phyloP scores from a whole-genome alignment of 805 yeast species.

The Yarrowia osloensis region DNA sequence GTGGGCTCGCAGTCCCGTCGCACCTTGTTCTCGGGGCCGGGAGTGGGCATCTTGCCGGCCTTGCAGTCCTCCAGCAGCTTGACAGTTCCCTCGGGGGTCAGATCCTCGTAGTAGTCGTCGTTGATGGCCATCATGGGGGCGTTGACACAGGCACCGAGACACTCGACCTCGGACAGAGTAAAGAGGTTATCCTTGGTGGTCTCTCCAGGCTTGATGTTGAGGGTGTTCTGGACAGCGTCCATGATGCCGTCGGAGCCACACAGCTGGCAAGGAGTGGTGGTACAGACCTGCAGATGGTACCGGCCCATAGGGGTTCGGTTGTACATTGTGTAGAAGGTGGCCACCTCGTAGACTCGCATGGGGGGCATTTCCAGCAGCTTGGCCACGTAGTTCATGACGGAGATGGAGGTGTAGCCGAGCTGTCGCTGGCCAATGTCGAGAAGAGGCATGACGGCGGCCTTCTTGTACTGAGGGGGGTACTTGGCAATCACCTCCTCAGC shows the following conservation, averaged over 20 bases:
- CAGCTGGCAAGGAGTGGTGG: constrained; percentile 86
- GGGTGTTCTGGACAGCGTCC: constrained; percentile 62
- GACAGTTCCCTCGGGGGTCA: constrained; percentile 66
- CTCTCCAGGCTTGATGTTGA: constrained; percentile 72
- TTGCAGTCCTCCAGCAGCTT: constrained; percentile 63
- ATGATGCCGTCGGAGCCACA: constrained; percentile 81
- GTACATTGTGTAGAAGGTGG: constrained; percentile 90
- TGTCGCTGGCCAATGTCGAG: constrained; percentile 87
- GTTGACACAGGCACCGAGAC: constrained; percentile 89
- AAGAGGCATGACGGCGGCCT: constrained; percentile 85
- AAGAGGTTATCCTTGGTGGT: constrained; percentile 74
- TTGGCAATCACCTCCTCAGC: constrained; percentile 76
- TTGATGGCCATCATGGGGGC: constrained; percentile 86
- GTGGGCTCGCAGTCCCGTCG: constrained; percentile 78
- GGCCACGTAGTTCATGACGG: constrained; percentile 90
- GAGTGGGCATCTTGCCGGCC: constrained; percentile 58
- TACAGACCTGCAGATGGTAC: constrained; percentile 79
- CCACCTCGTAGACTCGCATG: constrained; percentile 91
- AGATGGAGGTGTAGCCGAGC: constrained; percentile 78
- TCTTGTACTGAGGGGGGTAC: constrained; percentile 84
- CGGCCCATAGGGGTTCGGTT: constrained; percentile 85
- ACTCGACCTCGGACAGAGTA: constrained; percentile 85
- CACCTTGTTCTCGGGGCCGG: constrained; percentile 68
- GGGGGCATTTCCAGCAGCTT: constrained; percentile 84
- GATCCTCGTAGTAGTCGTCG: constrained; percentile 81